Evolutionary conservation across 495 filamentous ascomycete genomes (phyloP).

Genomic region (Niebla homalea): DNA sequence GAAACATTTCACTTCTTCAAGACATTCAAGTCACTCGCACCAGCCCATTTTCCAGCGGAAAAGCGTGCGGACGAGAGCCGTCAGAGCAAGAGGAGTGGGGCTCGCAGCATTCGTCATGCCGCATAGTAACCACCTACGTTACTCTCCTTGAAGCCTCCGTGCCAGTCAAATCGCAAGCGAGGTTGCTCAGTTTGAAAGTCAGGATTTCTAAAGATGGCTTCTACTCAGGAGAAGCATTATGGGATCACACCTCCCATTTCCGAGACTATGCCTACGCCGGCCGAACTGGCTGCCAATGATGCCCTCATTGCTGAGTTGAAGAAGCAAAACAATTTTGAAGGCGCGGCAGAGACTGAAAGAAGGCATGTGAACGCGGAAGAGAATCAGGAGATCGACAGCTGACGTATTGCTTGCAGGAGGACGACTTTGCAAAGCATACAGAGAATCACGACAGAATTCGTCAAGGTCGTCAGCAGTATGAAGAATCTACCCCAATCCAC

Average conservation of each 20-base stretch:
- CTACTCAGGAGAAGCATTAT: slow-evolving; percentile 41
- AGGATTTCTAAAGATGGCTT: slow-evolving; percentile 25
- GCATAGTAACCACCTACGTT: too few species aligned
- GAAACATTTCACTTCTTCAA: too few species aligned
- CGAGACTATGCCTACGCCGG: slow-evolving; percentile 52
- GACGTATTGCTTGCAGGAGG: slow-evolving; percentile 18
- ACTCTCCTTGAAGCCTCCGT: too few species aligned
- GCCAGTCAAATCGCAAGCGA: too few species aligned
- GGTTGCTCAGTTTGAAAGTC: too few species aligned
- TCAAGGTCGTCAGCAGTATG: slow-evolving; percentile 54
- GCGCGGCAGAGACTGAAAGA: slow-evolving; percentile 60
- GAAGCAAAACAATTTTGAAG: slow-evolving; percentile 83
- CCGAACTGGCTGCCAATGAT: slow-evolving; percentile 61
- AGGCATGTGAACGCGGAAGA: slow-evolving; percentile 34
- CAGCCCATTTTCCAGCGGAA: too few species aligned
- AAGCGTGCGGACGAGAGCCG: too few species aligned
- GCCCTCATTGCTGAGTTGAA: slow-evolving; percentile 70
- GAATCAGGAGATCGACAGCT: too few species aligned
- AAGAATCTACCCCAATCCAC: slow-evolving; percentile 63
- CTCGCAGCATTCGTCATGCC: too few species aligned
- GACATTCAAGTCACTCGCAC: too few species aligned
- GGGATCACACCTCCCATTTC: slow-evolving; percentile 84
- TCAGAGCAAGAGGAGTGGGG: too few species aligned
- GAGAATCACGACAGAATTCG: slow-evolving; percentile 68
- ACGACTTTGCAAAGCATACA: slow-evolving; percentile 58